A percentile compares a stretch with the other conserved stretches of the same genome.
Conservation (phyloP, 768 basidiomycete species). For the Termitomyces sp. region DNA sequence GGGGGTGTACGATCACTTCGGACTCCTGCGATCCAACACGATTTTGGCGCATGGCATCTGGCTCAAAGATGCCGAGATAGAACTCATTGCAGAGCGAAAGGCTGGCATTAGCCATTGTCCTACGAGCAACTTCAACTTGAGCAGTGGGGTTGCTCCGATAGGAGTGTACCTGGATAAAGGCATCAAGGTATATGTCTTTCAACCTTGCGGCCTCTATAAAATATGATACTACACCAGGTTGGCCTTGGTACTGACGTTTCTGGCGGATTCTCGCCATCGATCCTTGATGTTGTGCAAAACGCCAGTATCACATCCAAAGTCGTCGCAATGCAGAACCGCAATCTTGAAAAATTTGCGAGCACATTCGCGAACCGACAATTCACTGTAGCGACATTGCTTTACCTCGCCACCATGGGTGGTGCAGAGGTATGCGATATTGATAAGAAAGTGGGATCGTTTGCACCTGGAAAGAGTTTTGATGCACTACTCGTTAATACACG, state of each 20-base stretch:
- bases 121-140: conserved; percentile 87
- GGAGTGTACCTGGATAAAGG: conserved; percentile 77
- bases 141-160: conserved; percentile 79
- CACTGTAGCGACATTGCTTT: conserved; percentile 68
- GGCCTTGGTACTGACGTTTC: conserved; percentile 93
- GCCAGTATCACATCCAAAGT: conserved; percentile 81
- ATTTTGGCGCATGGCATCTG: conserved; percentile 87
- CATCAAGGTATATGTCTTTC: conserved; percentile 64
- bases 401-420: conserved; percentile 91
- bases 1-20: conserved; percentile 73
- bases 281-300: conserved; percentile 70
- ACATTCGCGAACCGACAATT: conserved; percentile 59
- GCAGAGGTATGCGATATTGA: conserved; percentile 76
- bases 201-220: not conserved
- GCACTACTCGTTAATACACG: conserved; percentile 70
- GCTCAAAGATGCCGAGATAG: conserved; percentile 67
- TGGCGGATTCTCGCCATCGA: conserved; percentile 81
- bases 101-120: conserved; percentile 93
- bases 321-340: conserved; percentile 39
- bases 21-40: conserved; percentile 73
- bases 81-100: conserved; percentile 55
- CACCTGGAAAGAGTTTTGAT: conserved; percentile 83
- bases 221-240: conserved; percentile 48
- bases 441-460: conserved; percentile 69
- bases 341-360: not conserved